phyloP scores from a whole-genome alignment of 495 filamentous ascomycete species.

The Cercophora newfieldiana region DNA sequence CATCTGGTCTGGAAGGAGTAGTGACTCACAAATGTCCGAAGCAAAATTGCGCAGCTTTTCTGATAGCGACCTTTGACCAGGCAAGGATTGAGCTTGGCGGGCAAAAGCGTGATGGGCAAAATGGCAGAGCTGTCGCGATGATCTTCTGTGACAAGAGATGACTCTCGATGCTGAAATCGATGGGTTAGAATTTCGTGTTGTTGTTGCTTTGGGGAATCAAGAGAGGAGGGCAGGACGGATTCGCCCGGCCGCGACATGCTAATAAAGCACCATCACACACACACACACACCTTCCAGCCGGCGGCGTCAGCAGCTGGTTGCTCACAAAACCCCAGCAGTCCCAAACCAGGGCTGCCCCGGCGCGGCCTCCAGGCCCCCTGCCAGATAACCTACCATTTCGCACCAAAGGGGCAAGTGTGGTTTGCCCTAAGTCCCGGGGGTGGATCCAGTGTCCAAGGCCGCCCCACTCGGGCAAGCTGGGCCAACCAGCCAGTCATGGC shows the following conservation, averaged over 20 bases:
- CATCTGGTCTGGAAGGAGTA: background rate
- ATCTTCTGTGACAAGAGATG: slow-evolving; percentile 55
- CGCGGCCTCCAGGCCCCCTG: slow-evolving; percentile 1
- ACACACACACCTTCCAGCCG: background rate
- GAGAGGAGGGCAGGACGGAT: slow-evolving; percentile 30
- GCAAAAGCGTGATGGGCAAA: slow-evolving; percentile 38
- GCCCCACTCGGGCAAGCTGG: background rate
- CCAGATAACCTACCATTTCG: slow-evolving; percentile 1
- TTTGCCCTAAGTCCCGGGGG: slow-evolving; percentile 12
- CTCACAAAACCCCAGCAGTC: background rate
- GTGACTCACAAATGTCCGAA: slow-evolving; percentile 43
- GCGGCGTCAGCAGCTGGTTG: background rate
- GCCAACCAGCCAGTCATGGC: slow-evolving; percentile 6
- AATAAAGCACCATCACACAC: slow-evolving; percentile 24
- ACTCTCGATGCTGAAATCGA: slow-evolving; percentile 47
- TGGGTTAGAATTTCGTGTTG: slow-evolving; percentile 41
- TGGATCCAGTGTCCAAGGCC: slow-evolving; percentile 6
- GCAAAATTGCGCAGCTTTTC: slow-evolving; percentile 32
- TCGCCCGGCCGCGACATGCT: slow-evolving; percentile 22
- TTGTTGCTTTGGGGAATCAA: slow-evolving; percentile 48
- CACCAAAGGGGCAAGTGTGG: slow-evolving; percentile 5
- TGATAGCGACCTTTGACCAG: slow-evolving; percentile 40
- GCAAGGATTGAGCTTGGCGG: slow-evolving; percentile 36
- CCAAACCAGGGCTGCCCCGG: background rate
- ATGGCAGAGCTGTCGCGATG: slow-evolving; percentile 53